These are phyloP conservation scores for Sodiomyces alkalinus DNA, from an alignment of 2,329 filamentous ascomycete genomes.

Conservation along the genomic window DNA sequence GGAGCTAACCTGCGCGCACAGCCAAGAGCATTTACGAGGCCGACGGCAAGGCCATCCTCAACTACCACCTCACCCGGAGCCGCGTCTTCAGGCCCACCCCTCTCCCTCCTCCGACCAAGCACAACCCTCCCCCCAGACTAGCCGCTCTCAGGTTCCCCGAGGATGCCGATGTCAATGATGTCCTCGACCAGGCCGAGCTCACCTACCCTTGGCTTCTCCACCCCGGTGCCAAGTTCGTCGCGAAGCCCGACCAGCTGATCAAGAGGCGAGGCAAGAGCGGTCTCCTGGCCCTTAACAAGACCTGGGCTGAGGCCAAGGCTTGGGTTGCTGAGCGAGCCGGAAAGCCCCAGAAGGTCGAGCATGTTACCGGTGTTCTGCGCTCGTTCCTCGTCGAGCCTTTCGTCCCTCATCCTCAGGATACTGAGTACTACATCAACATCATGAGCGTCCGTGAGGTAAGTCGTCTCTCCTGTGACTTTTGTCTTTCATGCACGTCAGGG, in stretches of 20 bases:
- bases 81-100: constrained; percentile 96
- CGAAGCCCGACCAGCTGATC: constrained; percentile 99
- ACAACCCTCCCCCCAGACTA: constrained; percentile 85
- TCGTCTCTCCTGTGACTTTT: constrained; percentile 13
- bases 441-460: constrained; percentile 98
- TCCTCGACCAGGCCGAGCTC: constrained; percentile 90
- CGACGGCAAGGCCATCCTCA: constrained; percentile 99
- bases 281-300: constrained; percentile 90
- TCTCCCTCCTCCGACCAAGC: constrained; percentile 66
- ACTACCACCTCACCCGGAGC: constrained; percentile 98
- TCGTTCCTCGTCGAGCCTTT: constrained; percentile 98
- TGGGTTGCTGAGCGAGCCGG: constrained; percentile 89
- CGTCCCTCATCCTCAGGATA: constrained; percentile 85
- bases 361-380: constrained; percentile 72
- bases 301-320: constrained; percentile 82
- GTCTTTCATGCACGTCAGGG: constrained; percentile 6
- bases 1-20: constrained; percentile 43
- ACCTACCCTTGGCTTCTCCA: constrained; percentile 92
- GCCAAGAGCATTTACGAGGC: constrained; percentile 95
- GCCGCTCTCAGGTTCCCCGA: constrained; percentile 88
- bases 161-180: constrained; percentile 63
- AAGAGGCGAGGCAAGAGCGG: constrained; percentile 99
- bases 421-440: constrained; percentile 99
- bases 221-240: constrained; percentile 79
- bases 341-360: constrained; percentile 88